Percentiles rank a stretch among this genome's conserved stretches.
Evolutionary conservation across 2,329 filamentous ascomycete species (phyloP).

Genomic region (Diplodia seriata): DNA sequence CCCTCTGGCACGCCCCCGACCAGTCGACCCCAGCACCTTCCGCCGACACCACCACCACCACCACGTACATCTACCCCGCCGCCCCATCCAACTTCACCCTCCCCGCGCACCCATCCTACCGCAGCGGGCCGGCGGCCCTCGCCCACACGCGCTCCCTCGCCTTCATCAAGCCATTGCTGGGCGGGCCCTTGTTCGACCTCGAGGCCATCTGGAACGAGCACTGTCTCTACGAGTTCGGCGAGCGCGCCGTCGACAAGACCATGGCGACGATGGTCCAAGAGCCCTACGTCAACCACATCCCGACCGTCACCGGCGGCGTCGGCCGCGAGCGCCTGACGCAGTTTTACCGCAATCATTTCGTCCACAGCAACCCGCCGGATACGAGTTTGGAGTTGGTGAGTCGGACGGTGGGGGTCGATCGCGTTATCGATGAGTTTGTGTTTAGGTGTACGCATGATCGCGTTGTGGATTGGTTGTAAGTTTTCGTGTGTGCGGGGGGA

Average conservation of each 20-base stretch:
- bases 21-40: neutral
- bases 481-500: neutral
- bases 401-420: conserved; percentile 73
- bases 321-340: conserved; percentile 67
- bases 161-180: conserved; percentile 68
- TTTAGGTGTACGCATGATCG: conserved; percentile 41
- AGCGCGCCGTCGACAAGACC: conserved; percentile 71
- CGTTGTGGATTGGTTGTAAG: conserved; percentile 46
- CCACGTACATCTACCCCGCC: conserved; percentile 11
- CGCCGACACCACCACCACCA: neutral
- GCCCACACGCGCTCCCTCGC: conserved; percentile 70
- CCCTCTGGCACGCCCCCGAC: conserved; percentile 14
- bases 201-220: conserved; percentile 83
- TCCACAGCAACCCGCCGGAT: conserved; percentile 74
- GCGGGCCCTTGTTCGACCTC: conserved; percentile 74
- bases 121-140: conserved; percentile 62
- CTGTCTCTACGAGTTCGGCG: conserved; percentile 72
- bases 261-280: conserved; percentile 84
- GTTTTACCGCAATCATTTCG: conserved; percentile 78
- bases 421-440: conserved; percentile 58
- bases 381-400: conserved; percentile 72
- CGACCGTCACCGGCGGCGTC: conserved; percentile 72
- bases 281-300: conserved; percentile 80
- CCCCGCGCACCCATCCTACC: conserved; percentile 60
- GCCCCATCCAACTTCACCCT: conserved; percentile 51